A percentile compares a stretch with the other conserved stretches of the same genome.
Evolutionary conservation across 176 grass and related monocot genomes (phyloP).

Genomic region (Thalia dealbata): DNA sequence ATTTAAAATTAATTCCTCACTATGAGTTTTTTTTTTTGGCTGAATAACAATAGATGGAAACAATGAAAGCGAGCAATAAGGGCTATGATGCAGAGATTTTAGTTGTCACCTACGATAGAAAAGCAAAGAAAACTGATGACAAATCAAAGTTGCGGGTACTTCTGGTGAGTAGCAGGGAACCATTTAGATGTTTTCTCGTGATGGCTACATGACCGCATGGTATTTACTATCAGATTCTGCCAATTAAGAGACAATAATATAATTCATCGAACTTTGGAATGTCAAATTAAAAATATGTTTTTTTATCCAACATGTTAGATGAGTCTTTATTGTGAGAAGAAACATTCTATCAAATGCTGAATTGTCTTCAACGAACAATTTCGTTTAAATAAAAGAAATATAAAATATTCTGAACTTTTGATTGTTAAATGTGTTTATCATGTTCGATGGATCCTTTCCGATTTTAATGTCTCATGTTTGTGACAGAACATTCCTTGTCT

Average conservation of each 20-base stretch:
- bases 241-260: neutral
- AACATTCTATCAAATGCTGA: neutral
- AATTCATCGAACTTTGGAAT: neutral
- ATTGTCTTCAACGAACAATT: neutral
- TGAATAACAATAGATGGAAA: slow-evolving; percentile 56
- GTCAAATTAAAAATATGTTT: neutral
- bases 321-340: neutral
- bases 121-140: slow-evolving; percentile 29
- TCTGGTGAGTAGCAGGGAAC: slow-evolving; percentile 55
- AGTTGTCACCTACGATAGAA: slow-evolving; percentile 65
- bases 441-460: slow-evolving; percentile 10
- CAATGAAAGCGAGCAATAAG: slow-evolving; percentile 43
- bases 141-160: slow-evolving; percentile 63
- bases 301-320: neutral
- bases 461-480: slow-evolving; percentile 45
- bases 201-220: neutral
- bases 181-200: neutral
- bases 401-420: neutral
- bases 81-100: slow-evolving; percentile 67
- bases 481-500: slow-evolving; percentile 98
- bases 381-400: slow-evolving; percentile 4
- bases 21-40: neutral
- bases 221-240: neutral
- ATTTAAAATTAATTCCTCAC: too few species aligned
- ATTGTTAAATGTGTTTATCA: neutral